A percentile compares a stretch with the other conserved stretches of the same genome.
phyloP scores from a whole-genome alignment of 257 asterid species.

The Solanum stenotomum region DNA sequence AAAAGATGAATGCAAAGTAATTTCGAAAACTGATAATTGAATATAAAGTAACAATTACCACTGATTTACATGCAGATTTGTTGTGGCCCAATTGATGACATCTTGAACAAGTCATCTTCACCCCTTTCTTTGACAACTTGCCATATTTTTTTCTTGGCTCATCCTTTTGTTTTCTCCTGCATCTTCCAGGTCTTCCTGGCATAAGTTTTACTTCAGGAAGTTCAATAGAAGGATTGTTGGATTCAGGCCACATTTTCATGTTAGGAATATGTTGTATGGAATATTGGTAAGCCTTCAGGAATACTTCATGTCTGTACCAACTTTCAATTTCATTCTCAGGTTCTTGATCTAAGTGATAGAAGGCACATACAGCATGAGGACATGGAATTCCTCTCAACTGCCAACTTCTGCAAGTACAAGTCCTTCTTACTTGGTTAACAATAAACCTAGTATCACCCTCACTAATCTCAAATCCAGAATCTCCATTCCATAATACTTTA shows the following conservation, averaged over 20 bases:
- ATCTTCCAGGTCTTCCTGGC: no score
- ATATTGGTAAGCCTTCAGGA: neutral
- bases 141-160: neutral
- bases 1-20: neutral
- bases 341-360: neutral
- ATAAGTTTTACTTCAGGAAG: no score
- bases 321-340: neutral
- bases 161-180: neutral
- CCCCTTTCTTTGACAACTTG: neutral
- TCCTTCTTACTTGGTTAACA: no score
- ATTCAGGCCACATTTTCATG: no score
- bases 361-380: neutral
- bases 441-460: no score
- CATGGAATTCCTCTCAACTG: neutral
- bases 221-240: no score
- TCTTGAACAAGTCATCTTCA: neutral
- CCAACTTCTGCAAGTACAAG: neutral
- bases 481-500: no score
- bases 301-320: neutral
- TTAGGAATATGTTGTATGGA: neutral
- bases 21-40: neutral
- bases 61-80: neutral
- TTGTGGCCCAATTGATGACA: neutral
- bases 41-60: neutral
- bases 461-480: no score